Conservation (phyloP, 495 filamentous ascomycete species). For the Lasiosphaeria ovina region DNA sequence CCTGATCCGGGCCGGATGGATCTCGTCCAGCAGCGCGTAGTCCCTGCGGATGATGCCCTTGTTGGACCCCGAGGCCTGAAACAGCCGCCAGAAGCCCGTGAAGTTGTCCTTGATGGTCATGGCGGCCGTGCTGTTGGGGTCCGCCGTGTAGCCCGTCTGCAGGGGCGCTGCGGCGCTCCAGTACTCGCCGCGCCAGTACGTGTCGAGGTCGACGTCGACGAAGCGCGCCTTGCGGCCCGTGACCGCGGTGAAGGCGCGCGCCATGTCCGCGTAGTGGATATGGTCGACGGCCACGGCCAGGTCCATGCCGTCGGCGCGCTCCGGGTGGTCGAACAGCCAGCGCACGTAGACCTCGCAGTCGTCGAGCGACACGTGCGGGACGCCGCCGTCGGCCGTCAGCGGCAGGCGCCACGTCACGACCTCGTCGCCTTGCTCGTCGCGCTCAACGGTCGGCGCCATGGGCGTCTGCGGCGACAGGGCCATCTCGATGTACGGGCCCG, state of each 20-base stretch:
- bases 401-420: constrained; percentile 47
- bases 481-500: constrained; percentile 57
- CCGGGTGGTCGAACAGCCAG: constrained; percentile 57
- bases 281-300: constrained; percentile 51
- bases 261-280: constrained; percentile 46
- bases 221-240: constrained; percentile 51
- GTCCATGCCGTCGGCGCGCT: constrained; percentile 49
- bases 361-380: constrained; percentile 49
- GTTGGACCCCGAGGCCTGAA: constrained; percentile 39
- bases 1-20: constrained; percentile 50
- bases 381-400: constrained; percentile 38
- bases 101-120: constrained; percentile 55
- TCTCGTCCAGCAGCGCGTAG: constrained; percentile 52
- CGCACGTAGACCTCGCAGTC: constrained; percentile 54
- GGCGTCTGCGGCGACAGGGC: constrained; percentile 34
- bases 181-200: constrained; percentile 35
- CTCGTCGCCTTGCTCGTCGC: constrained; percentile 31
- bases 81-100: constrained; percentile 52
- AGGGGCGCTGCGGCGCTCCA: constrained; percentile 19
- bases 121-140: constrained; percentile 39
- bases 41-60: constrained; percentile 44
- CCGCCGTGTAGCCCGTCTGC: constrained; percentile 40
- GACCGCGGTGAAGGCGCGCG: constrained; percentile 48
- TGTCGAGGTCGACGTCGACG: constrained; percentile 41
- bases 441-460: constrained; percentile 38